Base-by-base conservation (phyloP, 2,329 filamentous ascomycete species). In the Pseudophaeomoniella oleicola region DNA sequence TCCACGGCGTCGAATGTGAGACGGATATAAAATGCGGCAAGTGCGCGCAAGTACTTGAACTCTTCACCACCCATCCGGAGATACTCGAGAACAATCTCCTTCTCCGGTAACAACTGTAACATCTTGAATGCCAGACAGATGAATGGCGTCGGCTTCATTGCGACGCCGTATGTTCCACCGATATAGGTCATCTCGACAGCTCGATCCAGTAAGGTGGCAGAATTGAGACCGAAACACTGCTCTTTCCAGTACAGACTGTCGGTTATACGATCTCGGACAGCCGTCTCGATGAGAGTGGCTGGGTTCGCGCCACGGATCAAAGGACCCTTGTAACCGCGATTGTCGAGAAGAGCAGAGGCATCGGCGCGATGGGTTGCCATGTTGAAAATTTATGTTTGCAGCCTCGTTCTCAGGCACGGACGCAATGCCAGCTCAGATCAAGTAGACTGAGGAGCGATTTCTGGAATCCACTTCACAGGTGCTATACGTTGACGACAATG, bases 231-330 rank as follows among this genome's bases (percentile, higher is more conserved):
- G 60, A 96, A 98, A 57, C 90, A 94, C 63, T 94, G 87, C 62
- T 96, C 90, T 60, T 94, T 94, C 81, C 86, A 98, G 66, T 94
- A 98, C 63, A 94, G 92, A 37, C 78, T 84, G 53, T 94, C 86
- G 47, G 87, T 77, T 58, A 98, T 94, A 54, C 90, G 86, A 61
- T 98, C 90, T 53, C 83, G 82, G 46, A 94, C 85, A 30, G 86
- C 81, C 58, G 93, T 94, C 59, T 96, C 88, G 71, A 96, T 82
- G 41, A 96, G 82, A 3, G 82, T 87, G n/a, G 86, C 83, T 1
- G 88, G 88, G 62, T 94, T 94, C 52, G 92, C 80, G 42, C 86
- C 86, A 55, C 88, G 86, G 44, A 90, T 78, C 15, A 92, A 72
- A 22, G 76, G 61, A 32, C 78, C 82, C 10, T 65, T 68, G 54